Percentiles rank a stretch among this genome's conserved stretches.
Evolutionary conservation across 306 rosid species (phyloP).

Genomic region (Lathyrus tuberosus): DNA sequence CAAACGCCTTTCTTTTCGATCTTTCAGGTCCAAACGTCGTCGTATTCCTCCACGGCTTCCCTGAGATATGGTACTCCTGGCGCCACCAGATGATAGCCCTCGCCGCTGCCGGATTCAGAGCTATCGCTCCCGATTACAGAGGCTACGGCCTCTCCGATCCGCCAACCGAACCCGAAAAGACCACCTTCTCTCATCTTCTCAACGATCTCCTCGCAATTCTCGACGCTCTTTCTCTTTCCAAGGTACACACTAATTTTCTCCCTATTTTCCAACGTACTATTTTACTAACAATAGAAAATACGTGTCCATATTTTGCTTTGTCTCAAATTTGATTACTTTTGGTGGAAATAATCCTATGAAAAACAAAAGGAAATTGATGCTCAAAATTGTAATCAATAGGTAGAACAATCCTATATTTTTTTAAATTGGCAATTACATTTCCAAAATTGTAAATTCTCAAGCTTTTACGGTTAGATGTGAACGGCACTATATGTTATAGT

Average conservation of each 20-base stretch:
- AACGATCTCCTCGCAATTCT: constrained; percentile 58
- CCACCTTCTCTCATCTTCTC: constrained; percentile 46
- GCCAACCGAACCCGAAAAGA: constrained; percentile 50
- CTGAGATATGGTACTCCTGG: constrained; percentile 97
- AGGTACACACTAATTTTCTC: background rate
- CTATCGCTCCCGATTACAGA: constrained; percentile 68
- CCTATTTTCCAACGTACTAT: too few species aligned
- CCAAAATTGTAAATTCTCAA: too few species aligned
- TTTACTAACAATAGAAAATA: too few species aligned
- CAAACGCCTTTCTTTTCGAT: background rate
- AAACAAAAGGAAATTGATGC: too few species aligned
- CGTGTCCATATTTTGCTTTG: too few species aligned
- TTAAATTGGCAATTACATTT: too few species aligned
- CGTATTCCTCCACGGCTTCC: constrained; percentile 78
- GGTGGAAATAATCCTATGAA: too few species aligned
- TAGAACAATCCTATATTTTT: too few species aligned
- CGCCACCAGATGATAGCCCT: constrained; percentile 79
- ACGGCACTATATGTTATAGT: too few species aligned
- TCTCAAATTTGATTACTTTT: too few species aligned
- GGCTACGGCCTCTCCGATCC: constrained; percentile 81
- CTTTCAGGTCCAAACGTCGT: constrained; percentile 60
- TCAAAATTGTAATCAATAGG: too few species aligned
- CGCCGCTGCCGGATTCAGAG: constrained; percentile 67
- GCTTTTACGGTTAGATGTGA: too few species aligned
- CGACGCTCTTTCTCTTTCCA: constrained; percentile 3